Percentiles rank a stretch among this genome's conserved stretches.
Evolutionary conservation across 139 green algal genomes (phyloP).

Genomic region (Dunaliella primolecta): DNA sequence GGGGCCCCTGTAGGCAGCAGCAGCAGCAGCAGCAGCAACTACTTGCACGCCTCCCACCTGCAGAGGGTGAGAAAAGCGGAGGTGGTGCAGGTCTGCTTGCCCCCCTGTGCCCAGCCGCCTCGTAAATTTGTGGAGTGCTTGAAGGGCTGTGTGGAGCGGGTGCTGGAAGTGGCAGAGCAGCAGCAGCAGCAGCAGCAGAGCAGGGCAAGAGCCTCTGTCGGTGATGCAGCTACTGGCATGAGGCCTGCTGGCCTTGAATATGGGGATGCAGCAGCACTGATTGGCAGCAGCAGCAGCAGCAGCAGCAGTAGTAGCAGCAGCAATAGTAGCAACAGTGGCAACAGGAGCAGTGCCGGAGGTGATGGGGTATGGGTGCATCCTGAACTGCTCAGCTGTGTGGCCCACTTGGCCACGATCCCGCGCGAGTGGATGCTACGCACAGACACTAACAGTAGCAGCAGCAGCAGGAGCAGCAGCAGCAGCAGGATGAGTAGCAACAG

Average conservation of each 20-base stretch:
- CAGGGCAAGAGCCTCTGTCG: too few relatives aligned
- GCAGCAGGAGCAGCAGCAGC: not conserved
- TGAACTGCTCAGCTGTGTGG: not conserved
- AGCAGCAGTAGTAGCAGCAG: not conserved
- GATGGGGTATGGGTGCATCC: not conserved
- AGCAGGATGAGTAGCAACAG: not conserved
- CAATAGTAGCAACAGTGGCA: not conserved
- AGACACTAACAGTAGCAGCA: not conserved
- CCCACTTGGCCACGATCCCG: not conserved
- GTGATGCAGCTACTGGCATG: too few relatives aligned
- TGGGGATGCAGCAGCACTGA: not conserved
- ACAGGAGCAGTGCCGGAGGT: not conserved
- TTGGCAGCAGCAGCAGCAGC: not conserved
- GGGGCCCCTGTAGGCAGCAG: not conserved
- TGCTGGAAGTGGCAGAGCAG: slow-evolving; percentile 1
- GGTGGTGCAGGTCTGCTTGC: too few relatives aligned
- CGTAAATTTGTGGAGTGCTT: slow-evolving; percentile 16
- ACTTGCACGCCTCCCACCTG: too few relatives aligned
- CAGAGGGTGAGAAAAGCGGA: too few relatives aligned
- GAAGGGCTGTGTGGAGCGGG: slow-evolving; percentile 8
- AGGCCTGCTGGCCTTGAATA: too few relatives aligned
- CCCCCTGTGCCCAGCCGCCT: not conserved
- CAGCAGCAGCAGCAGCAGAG: too few relatives aligned
- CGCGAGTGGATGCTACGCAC: not conserved
- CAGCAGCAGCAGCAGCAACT: not conserved